Evolutionary conservation across 2,329 filamentous ascomycete genomes (phyloP), one percentile per base, ranked within the genome.

Genomic region (Paecilomyces dactylethromorphus): DNA sequence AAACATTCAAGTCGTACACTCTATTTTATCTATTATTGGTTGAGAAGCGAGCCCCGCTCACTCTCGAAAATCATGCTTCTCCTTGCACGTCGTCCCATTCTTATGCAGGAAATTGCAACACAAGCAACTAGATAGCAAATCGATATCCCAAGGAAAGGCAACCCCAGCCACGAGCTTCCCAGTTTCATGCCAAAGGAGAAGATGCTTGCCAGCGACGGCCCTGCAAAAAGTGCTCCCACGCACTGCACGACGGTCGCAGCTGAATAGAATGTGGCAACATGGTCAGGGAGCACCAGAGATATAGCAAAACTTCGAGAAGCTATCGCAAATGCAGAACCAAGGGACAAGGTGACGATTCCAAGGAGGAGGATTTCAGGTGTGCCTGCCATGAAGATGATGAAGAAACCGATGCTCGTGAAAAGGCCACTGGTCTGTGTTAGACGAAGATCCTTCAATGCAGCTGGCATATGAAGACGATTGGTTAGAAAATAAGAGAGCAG

Each of bases 191-290:
- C n/a, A 5, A n/a, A 39, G 12, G n/a, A 58, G 59, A 68, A 71
- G 12, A 68, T 56, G 22, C 68, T 65, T 29, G 67, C 68, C 22
- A 71, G 66, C 18, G 67, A 56, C 3, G 69, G 69, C 1, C 67
- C 65, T 0, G 68, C 62, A n/a, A 69, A 33, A 6, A 71, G 54
- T 10, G 49, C 56, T 3, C 68, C 68, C 3, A 68, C 6, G 3
- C 64, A 61, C 12, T 60, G 58, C 7, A 64, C 60, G 26, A 72
- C 64, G 3, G 66, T 63, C 35, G 68, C 63, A 11, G 65, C 64
- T 13, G 68, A 64, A 45, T 70, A 71, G 21, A 73, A 52, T 3
- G 68, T 69, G 18, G 68, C 69, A 29, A 70, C 64, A 29, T 69
- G 65, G 22, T 67, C 64, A 11, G 65, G 62, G 1, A 53, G 52